Percentiles rank a stretch among this genome's conserved stretches.
These are phyloP conservation scores for Aspergillus sojae DNA, from an alignment of 2,329 filamentous ascomycete species.

Conservation along the genomic window DNA sequence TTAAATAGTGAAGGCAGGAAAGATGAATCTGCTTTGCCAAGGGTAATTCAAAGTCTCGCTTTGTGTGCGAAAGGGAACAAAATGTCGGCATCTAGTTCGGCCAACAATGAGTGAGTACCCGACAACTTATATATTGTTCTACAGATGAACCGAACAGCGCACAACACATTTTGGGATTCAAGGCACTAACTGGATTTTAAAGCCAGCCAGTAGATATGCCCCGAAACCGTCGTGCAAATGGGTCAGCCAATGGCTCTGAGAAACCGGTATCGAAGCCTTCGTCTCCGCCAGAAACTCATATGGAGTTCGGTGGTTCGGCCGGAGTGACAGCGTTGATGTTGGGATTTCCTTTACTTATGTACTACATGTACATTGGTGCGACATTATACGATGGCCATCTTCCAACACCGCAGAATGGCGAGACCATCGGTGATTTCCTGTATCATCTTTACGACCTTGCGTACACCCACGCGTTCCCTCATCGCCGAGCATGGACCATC, in stretches of 20 bases:
- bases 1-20: not conserved
- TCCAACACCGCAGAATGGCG: slow-evolving; percentile 65
- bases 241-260: not conserved
- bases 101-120: not conserved
- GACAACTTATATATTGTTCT: not conserved
- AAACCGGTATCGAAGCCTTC: not conserved
- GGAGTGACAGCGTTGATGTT: slow-evolving; percentile 83
- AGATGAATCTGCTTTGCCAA: not conserved
- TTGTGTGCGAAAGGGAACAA: not conserved
- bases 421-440: slow-evolving; percentile 71
- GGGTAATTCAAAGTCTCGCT: not conserved
- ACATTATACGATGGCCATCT: slow-evolving; percentile 85
- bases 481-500: slow-evolving; percentile 78
- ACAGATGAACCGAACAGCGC: not conserved
- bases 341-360: slow-evolving; percentile 89
- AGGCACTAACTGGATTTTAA: not conserved
- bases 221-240: slow-evolving; percentile 4
- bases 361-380: slow-evolving; percentile 97
- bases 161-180: not conserved
- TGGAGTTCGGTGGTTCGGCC: slow-evolving; percentile 83
- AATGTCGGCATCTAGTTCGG: slow-evolving; percentile 1
- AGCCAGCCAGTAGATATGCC: not conserved
- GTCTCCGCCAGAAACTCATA: slow-evolving; percentile 4
- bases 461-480: slow-evolving; percentile 82
- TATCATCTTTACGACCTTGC: slow-evolving; percentile 70